Percentiles rank a stretch among this genome's conserved stretches.
phyloP scores from a whole-genome alignment of 345 rosid genomes.

The Lepidium africanum region DNA sequence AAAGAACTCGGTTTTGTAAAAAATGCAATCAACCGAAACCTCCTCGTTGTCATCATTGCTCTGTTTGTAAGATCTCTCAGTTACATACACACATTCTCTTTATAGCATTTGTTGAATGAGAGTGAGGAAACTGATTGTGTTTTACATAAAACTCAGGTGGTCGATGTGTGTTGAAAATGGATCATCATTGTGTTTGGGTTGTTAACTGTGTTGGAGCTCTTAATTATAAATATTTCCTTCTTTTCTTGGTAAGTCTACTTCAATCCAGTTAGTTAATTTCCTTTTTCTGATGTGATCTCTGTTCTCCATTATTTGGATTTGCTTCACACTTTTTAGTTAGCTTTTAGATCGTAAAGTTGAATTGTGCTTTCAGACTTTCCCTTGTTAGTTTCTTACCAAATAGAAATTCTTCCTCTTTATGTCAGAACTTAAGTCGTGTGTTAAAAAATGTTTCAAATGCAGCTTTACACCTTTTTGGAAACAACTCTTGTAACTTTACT shows the following conservation, averaged over 20 bases:
- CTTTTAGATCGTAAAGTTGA: not conserved
- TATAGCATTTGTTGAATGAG: not conserved
- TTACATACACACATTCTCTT: not conserved
- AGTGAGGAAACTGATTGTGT: slow-evolving; percentile 6
- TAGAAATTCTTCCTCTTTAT: not conserved
- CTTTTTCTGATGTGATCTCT: not conserved
- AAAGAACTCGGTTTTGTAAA: slow-evolving; percentile 68
- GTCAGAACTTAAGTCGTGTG: not conserved
- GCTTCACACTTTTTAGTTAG: not conserved
- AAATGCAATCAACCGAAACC: slow-evolving; percentile 91
- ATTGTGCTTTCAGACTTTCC: not conserved
- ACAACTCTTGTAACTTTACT: slow-evolving; percentile 80
- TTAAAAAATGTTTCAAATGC: slow-evolving; percentile 28
- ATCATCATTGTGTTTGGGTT: slow-evolving; percentile 99
- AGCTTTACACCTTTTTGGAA: slow-evolving; percentile 96
- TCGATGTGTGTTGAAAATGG: slow-evolving; percentile 91
- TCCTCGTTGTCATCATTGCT: slow-evolving; percentile 94
- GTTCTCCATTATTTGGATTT: not conserved
- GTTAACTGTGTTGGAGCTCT: slow-evolving; percentile 96
- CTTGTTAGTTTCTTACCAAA: not conserved
- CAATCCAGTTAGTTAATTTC: not conserved
- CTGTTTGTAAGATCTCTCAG: slow-evolving; percentile 64
- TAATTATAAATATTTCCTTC: slow-evolving; percentile 90
- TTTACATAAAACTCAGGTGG: slow-evolving; percentile 59
- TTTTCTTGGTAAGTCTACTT: slow-evolving; percentile 71